These are phyloP conservation scores for Kodamaea sp. DNA, from an alignment of 1,139 yeast genomes.

Conservation along the genomic window DNA sequence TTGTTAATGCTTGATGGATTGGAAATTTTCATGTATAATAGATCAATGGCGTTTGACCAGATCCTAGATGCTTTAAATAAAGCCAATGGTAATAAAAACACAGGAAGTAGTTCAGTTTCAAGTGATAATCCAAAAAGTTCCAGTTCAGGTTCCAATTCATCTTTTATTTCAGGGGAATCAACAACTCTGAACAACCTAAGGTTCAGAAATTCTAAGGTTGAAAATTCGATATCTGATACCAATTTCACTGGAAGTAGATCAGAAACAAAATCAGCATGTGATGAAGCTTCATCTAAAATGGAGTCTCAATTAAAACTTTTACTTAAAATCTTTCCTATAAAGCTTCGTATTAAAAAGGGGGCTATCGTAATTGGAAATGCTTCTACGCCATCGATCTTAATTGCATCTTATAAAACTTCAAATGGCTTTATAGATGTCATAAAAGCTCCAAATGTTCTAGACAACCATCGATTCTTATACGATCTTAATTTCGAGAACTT, in stretches of 20 bases:
- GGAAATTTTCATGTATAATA: conserved; percentile 77
- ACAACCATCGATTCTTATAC: conserved; percentile 47
- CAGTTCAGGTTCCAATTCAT: too few species aligned
- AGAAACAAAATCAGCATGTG: background rate
- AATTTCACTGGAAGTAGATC: background rate
- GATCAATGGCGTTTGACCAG: conserved; percentile 71
- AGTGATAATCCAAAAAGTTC: too few species aligned
- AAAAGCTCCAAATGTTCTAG: conserved; percentile 47
- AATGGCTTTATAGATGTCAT: conserved; percentile 60
- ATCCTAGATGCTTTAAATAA: conserved; percentile 46
- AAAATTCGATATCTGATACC: too few species aligned
- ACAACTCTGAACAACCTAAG: too few species aligned
- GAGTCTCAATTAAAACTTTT: conserved; percentile 10
- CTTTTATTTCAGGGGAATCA: too few species aligned
- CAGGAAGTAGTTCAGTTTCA: background rate
- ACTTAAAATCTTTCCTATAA: conserved; percentile 54
- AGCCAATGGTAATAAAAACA: conserved; percentile 1
- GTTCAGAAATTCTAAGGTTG: too few species aligned
- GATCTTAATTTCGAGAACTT: conserved; percentile 48
- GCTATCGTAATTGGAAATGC: conserved; percentile 78
- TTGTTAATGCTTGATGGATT: conserved; percentile 65
- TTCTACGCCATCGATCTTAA: conserved; percentile 68
- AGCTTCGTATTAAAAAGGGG: conserved; percentile 57
- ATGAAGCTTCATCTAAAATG: conserved; percentile 1
- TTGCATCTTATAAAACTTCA: conserved; percentile 55